Evolutionary conservation across 2,329 filamentous ascomycete species (phyloP).

Genomic region (Trichoderma asperellum): DNA sequence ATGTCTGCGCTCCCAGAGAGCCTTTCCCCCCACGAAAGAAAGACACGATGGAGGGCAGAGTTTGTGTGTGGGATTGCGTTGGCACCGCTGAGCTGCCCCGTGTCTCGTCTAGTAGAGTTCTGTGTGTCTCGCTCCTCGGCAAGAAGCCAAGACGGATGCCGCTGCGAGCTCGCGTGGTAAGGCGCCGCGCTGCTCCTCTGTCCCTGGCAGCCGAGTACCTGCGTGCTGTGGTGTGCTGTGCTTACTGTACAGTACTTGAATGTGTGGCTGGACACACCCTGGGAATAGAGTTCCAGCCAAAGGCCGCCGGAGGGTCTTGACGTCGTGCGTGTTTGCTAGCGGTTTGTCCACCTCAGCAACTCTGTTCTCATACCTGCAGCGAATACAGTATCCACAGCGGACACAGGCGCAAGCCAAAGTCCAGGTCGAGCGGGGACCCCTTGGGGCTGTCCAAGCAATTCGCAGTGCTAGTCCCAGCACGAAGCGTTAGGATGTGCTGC

Average conservation of each 20-base stretch:
- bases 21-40: constrained; percentile 8
- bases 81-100: background rate
- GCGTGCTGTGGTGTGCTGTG: background rate
- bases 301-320: constrained; percentile 18
- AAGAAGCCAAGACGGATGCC: background rate
- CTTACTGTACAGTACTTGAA: background rate
- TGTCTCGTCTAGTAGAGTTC: background rate
- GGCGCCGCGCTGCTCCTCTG: background rate
- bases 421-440: constrained; percentile 23
- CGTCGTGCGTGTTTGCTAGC: constrained; percentile 17
- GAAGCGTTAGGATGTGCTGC: constrained; percentile 8
- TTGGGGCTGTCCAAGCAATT: constrained; percentile 15
- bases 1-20: background rate
- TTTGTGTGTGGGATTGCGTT: background rate
- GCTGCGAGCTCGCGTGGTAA: constrained; percentile 22
- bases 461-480: background rate
- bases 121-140: background rate
- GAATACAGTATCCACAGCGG: constrained; percentile 9
- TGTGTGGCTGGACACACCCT: constrained; percentile 17
- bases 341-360: constrained; percentile 4
- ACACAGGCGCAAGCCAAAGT: constrained; percentile 22
- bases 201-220: constrained; percentile 22
- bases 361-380: background rate
- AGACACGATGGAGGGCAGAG: background rate
- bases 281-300: constrained; percentile 27